Conservation (phyloP, 108 stramenopile species). For the Fistulifera solaris region DNA sequence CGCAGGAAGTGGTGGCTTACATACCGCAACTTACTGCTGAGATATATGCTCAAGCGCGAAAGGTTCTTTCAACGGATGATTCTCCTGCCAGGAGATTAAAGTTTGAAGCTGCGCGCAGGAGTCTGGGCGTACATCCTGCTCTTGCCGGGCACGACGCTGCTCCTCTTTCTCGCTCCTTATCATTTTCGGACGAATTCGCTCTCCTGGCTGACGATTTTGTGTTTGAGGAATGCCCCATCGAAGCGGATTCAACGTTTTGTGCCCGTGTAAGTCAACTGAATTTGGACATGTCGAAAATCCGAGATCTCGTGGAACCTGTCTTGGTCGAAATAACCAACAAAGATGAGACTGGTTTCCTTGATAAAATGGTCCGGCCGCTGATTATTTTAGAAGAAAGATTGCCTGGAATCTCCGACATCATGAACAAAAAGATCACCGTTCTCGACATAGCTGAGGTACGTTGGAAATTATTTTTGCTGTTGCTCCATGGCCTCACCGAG, state of each 20-base stretch:
- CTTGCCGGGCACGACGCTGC: no score
- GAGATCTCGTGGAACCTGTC: constrained; percentile 5
- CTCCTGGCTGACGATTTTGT: constrained; percentile 8
- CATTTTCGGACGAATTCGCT: background rate
- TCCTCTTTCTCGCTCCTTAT: no score
- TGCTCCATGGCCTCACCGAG: no score
- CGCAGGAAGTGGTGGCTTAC: background rate
- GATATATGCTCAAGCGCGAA: background rate
- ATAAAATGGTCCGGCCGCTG: constrained; percentile 14
- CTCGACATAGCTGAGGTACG: constrained; percentile 25
- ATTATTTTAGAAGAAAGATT: constrained; percentile 7
- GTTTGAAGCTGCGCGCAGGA: background rate
- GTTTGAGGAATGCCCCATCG: constrained; percentile 9
- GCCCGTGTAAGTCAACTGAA: constrained; percentile 5
- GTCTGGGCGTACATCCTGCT: no score
- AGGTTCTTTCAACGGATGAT: background rate
- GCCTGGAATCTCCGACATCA: constrained; percentile 14
- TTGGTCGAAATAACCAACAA: background rate
- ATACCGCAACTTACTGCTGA: background rate
- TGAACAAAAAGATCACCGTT: constrained; percentile 13
- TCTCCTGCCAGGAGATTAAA: constrained; percentile 11
- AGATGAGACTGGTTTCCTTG: constrained; percentile 16
- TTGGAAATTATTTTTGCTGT: no score
- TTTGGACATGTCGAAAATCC: constrained; percentile 12
- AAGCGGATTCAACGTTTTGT: constrained; percentile 2